Evolutionary conservation across 2,329 filamentous ascomycete species (phyloP), one percentile per base, ranked within the genome.

Genomic region (Rosellinia necatrix): DNA sequence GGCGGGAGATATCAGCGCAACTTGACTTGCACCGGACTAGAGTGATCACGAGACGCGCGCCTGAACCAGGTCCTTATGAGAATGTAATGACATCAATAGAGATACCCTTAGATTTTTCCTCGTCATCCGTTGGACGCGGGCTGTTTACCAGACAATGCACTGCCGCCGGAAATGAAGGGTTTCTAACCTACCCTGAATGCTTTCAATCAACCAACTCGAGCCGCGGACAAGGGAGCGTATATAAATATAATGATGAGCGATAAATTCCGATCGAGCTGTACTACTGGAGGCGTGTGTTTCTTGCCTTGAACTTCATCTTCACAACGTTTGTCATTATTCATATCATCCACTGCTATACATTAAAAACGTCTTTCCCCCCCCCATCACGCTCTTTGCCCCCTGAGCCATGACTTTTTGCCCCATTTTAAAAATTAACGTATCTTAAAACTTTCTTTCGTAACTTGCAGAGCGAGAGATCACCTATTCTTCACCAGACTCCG

Each of bases 61-160:
- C 15, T 15, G 13, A 44, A 24, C 9, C 17, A 22, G 38, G 24
- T 22, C 15, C 10, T 9, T 2, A 38, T 24, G 35, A 19, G 17
- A 15, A 38, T 21, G 22, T 42, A 35, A 56, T 34, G 41, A 22
- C 13, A 27, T 24, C 30, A 38, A 21, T 15, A 49, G 13, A 58
- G 56, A 58, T 58, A 58, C 56, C 56, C 55, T 2, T 48, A 55
- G 41, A 49, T 37, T 54, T 42, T 25, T 15, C 25, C 1, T 21
- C 19, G 44, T 44, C 1, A 52, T 44, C 25, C 10, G 12, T 30
- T 15, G 7, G 10, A 17, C 12, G 7, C 17, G 29, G 3, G n/a
- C n/a, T n/a, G n/a, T n/a, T n/a, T n/a, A n/a, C n/a, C n/a, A n/a
- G n/a, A n/a, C n/a, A n/a, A 41, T 25, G 27, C 38, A n/a, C 9